phyloP scores from a whole-genome alignment of 2,329 filamentous ascomycete genomes.

The Samsoniella hepiali region DNA sequence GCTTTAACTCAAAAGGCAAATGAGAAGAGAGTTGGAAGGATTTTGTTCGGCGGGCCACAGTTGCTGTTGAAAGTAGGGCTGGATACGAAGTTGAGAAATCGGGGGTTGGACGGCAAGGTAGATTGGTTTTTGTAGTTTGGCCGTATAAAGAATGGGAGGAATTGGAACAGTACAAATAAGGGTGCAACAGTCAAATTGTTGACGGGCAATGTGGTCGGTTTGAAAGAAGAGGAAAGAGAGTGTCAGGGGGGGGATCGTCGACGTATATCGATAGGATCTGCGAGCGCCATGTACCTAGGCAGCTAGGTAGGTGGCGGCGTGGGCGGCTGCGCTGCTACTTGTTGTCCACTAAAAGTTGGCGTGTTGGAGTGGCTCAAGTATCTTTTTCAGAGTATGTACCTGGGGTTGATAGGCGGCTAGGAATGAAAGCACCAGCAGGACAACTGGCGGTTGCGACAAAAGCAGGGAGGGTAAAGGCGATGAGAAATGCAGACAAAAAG shows the following conservation, averaged over 20 bases:
- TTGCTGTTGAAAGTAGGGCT: neutral
- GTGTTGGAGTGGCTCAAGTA: neutral
- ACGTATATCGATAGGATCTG: conserved; percentile 15
- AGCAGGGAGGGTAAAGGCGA: neutral
- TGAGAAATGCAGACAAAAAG: neutral
- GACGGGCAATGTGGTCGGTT: neutral
- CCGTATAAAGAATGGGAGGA: neutral
- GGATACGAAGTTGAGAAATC: neutral
- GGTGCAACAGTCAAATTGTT: neutral
- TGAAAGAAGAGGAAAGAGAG: conserved; percentile 5
- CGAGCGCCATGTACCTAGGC: conserved; percentile 5
- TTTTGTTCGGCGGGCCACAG: neutral
- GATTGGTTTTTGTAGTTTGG: neutral
- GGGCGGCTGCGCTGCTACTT: neutral
- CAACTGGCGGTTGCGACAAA: neutral
- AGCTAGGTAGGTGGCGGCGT: neutral
- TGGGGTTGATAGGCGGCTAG: neutral
- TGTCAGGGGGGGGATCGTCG: conserved; percentile 16
- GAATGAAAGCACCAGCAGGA: neutral
- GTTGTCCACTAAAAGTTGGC: neutral
- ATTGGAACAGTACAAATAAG: neutral
- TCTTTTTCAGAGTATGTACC: neutral
- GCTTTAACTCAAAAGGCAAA: neutral
- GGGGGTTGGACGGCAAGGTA: neutral
- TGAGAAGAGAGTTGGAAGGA: neutral